Conservation (phyloP, 1,139 yeast species). For the Blastobotrys apis region DNA sequence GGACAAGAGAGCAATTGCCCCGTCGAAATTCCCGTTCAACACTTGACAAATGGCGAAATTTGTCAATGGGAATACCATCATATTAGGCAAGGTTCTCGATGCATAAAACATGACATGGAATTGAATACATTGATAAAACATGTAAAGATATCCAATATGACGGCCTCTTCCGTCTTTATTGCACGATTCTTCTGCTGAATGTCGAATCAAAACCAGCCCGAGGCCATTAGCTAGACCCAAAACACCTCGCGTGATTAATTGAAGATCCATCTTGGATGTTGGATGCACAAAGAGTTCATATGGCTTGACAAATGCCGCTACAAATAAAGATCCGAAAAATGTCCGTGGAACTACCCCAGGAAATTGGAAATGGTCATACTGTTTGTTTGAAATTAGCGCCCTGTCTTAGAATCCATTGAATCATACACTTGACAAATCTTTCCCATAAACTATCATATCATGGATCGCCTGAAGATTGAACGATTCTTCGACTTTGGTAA, state of each 20-base stretch:
- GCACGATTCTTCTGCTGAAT: constrained; percentile 15
- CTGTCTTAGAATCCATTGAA: constrained; percentile 10
- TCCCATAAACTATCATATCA: constrained; percentile 68
- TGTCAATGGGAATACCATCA: constrained; percentile 74
- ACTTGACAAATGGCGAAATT: constrained; percentile 51
- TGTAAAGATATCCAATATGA: constrained; percentile 45
- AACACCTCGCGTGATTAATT: constrained; percentile 36
- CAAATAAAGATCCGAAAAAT: constrained; percentile 65
- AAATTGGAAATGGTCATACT: constrained; percentile 70
- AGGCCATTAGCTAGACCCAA: constrained; percentile 34
- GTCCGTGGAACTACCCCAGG: constrained; percentile 92
- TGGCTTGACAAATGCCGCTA: constrained; percentile 46
- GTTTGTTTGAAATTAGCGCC: constrained; percentile 23
- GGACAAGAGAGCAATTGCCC: constrained; percentile 56
- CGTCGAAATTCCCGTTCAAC: constrained; percentile 46
- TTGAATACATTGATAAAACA: constrained; percentile 55
- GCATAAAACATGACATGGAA: constrained; percentile 78
- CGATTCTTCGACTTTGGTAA: constrained; percentile 90
- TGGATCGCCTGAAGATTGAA: constrained; percentile 88
- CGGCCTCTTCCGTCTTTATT: constrained; percentile 17
- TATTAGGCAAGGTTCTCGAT: constrained; percentile 81
- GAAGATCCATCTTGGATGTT: constrained; percentile 37
- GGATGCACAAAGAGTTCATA: constrained; percentile 29
- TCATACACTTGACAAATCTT: constrained; percentile 25
- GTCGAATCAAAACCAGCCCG: constrained; percentile 29